Conservation (phyloP, 129 eudicot species). For the Flaveria sonorensis region DNA sequence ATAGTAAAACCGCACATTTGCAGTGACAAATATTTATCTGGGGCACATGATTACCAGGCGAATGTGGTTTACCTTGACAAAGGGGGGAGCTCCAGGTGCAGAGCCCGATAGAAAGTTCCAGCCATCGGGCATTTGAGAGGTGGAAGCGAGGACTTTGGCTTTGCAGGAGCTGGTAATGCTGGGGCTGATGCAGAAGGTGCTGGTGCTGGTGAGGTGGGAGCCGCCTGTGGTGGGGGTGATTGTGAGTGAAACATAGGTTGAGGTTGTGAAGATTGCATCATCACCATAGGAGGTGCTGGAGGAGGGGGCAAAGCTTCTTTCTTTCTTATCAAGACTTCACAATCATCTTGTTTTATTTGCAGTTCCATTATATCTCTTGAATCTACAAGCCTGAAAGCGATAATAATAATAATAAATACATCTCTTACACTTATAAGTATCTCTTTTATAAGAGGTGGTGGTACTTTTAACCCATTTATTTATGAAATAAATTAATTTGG, state of each 20-base stretch:
- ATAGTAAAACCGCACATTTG: not conserved
- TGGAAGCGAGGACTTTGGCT: constrained; percentile 60
- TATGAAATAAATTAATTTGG: no score
- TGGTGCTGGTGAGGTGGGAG: constrained; percentile 46
- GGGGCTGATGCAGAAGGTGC: constrained; percentile 48
- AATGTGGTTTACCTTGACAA: constrained; percentile 60
- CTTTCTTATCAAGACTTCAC: constrained; percentile 75
- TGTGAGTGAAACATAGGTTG: constrained; percentile 44
- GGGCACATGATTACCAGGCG: not conserved
- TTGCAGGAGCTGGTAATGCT: constrained; percentile 42
- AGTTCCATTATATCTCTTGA: constrained; percentile 86
- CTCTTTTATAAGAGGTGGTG: no score
- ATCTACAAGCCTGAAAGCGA: constrained; percentile 68
- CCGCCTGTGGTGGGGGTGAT: constrained; percentile 39
- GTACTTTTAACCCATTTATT: not conserved
- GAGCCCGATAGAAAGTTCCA: constrained; percentile 78
- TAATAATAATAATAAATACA: not conserved
- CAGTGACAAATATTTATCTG: not conserved
- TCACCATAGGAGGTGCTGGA: constrained; percentile 49
- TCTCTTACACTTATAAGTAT: no score
- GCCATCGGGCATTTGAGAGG: constrained; percentile 85
- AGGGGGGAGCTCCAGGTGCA: constrained; percentile 79
- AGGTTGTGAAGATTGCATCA: constrained; percentile 59
- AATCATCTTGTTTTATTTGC: constrained; percentile 73
- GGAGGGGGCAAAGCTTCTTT: constrained; percentile 70